Evolutionary conservation across 345 rosid genomes (phyloP), one percentile per base, ranked within the genome.

Genomic region (Dimocarpus longan): DNA sequence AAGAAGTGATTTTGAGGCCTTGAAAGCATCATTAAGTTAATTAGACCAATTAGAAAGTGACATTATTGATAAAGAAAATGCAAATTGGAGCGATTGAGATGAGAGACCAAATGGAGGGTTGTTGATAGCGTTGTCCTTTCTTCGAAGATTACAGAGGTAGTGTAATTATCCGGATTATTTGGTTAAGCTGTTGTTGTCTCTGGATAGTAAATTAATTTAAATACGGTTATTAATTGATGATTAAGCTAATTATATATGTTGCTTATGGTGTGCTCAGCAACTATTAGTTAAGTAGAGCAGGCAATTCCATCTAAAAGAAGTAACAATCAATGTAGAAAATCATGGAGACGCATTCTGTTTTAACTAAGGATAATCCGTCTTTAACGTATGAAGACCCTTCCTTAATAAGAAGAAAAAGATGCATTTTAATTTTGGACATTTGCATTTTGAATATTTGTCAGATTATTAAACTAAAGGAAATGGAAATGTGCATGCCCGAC

Each of bases 11-110:
- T 66, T 48, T 15, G 68, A 18, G 46, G 15, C 28, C 56, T 37
- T 66, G 78, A 60, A 80, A 59, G 78, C 87, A 80, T 78, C 63
- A n/a, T 82, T 75, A 13, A 44, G 64, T 50, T 74, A 63, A n/a
- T 64, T 75, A 78, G 12, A 71, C 37, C 24, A 18, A 3, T 10
- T 7, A 66, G 81, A 82, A 5, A 56, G 43, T 16, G 80, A 82
- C 74, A 21, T 85, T 72, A 68, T 75, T 64, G 76, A 40, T 78
- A 77, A 64, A 67, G 42, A 66, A 67, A 12, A 11, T 21, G 66
- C 66, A 76, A 39, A 21, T 22, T 56, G 73, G 21, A 39, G 40
- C 0, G 6, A 21, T 64, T 39, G 28, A 39, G 50, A 3, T 10
- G n/a, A 62, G 43, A 22, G 13, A 67, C 26, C 59, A 68, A 19